These are phyloP conservation scores for Byssothecium circinans DNA, from an alignment of 2,329 filamentous ascomycete species.

Conservation along the genomic window DNA sequence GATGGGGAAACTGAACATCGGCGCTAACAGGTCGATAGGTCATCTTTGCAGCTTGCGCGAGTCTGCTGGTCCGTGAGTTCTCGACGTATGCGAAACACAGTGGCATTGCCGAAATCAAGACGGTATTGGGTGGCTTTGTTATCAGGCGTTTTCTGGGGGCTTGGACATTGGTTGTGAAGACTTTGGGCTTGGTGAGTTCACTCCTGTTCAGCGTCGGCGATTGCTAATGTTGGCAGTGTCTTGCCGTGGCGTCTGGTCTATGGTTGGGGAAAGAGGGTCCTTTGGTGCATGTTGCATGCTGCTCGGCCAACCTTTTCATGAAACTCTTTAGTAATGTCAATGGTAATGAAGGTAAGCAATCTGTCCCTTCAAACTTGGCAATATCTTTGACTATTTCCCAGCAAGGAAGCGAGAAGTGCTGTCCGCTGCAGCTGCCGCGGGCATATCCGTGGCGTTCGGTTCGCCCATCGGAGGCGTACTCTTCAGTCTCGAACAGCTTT, in stretches of 20 bases:
- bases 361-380: no score
- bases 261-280: constrained; percentile 98
- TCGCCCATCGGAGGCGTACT: constrained; percentile 92
- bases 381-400: constrained; percentile 42
- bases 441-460: constrained; percentile 92
- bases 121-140: constrained; percentile 88
- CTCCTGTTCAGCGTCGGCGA: constrained; percentile 14
- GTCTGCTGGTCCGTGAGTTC: constrained; percentile 78
- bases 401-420: constrained; percentile 91
- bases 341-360: constrained; percentile 73
- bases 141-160: constrained; percentile 82
- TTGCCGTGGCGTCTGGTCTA: constrained; percentile 90
- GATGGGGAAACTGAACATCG: neutral
- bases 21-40: constrained; percentile 55
- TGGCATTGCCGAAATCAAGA: constrained; percentile 98
- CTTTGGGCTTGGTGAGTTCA: constrained; percentile 72
- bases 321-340: constrained; percentile 82
- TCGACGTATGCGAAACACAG: constrained; percentile 89
- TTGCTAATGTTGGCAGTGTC: constrained; percentile 60
- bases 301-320: constrained; percentile 92
- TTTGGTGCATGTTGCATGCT: constrained; percentile 93
- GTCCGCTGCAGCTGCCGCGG: constrained; percentile 87
- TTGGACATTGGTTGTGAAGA: constrained; percentile 90
- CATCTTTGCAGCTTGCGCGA: constrained; percentile 75
- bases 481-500: constrained; percentile 94